phyloP scores from a whole-genome alignment of 176 grass and related monocot genomes.

The Pontederia crassipes region DNA sequence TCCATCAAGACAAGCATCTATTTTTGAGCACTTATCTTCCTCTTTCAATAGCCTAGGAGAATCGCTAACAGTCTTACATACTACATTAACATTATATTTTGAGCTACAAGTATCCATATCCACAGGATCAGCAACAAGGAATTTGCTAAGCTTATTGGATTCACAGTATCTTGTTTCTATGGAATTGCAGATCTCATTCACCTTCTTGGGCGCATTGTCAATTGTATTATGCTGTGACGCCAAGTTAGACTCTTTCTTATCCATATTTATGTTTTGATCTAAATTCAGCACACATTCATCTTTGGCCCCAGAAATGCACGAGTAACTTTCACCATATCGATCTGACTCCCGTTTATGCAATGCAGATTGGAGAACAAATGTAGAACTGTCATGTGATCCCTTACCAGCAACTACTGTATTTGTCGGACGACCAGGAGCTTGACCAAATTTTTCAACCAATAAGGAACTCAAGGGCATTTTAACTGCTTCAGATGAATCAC shows the following conservation, averaged over 20 bases:
- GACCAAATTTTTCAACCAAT: background rate
- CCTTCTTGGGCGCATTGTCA: constrained; percentile 22
- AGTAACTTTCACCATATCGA: constrained; percentile 40
- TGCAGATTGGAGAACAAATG: background rate
- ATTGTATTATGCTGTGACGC: constrained; percentile 35
- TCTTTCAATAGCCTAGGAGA: too few relatives aligned
- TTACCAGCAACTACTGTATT: background rate
- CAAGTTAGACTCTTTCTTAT: constrained; percentile 37
- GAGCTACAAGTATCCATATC: too few relatives aligned
- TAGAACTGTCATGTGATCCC: background rate
- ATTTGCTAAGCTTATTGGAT: too few relatives aligned
- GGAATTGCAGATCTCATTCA: background rate
- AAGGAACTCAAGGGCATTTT: constrained; percentile 32
- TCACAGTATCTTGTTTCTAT: too few relatives aligned
- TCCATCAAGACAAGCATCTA: too few relatives aligned
- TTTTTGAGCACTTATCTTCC: too few relatives aligned
- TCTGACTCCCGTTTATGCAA: constrained; percentile 13
- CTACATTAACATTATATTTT: too few relatives aligned
- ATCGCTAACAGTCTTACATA: too few relatives aligned
- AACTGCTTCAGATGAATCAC: constrained; percentile 38
- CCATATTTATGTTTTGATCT: background rate
- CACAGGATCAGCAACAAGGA: too few relatives aligned
- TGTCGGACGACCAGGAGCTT: background rate
- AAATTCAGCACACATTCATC: background rate
- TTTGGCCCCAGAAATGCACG: constrained; percentile 43